Conservation (phyloP, 371 early-diverging fungal species). For the Chytridiales sp. region DNA sequence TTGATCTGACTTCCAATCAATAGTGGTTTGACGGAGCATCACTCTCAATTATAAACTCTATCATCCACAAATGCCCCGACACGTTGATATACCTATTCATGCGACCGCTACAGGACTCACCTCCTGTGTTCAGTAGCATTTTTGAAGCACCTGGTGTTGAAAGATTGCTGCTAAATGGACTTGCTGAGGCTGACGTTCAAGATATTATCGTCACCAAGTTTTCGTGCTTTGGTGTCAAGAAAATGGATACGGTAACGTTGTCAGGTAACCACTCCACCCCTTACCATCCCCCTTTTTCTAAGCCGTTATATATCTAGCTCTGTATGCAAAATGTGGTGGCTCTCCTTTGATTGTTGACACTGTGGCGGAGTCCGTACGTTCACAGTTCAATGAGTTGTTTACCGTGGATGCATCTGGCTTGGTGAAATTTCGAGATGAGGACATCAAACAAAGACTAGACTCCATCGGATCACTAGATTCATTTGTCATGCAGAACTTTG, state of each 20-base stretch:
- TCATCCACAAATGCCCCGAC: no score
- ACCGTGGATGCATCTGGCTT: not conserved
- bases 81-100: no score
- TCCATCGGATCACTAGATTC: not conserved
- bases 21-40: no score
- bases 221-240: not conserved
- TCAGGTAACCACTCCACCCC: not conserved
- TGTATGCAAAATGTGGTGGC: conserved; percentile 3
- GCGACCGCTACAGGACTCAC: no score
- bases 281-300: not conserved
- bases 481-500: conserved; percentile 1
- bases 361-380: conserved; percentile 3
- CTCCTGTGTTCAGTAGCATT: no score
- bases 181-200: conserved; percentile 4
- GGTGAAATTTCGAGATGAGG: not conserved
- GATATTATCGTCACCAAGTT: not conserved
- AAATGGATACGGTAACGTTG: not conserved
- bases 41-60: no score
- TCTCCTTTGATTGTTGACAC: conserved; percentile 9
- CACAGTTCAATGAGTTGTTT: not conserved
- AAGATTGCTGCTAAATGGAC: conserved; percentile 1
- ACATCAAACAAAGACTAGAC: not conserved
- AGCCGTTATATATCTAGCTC: not conserved
- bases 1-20: no score
- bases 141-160: no score